Base-by-base conservation (phyloP, 1,284 basidiomycete species). In the Leccinum cinnamomeum region DNA sequence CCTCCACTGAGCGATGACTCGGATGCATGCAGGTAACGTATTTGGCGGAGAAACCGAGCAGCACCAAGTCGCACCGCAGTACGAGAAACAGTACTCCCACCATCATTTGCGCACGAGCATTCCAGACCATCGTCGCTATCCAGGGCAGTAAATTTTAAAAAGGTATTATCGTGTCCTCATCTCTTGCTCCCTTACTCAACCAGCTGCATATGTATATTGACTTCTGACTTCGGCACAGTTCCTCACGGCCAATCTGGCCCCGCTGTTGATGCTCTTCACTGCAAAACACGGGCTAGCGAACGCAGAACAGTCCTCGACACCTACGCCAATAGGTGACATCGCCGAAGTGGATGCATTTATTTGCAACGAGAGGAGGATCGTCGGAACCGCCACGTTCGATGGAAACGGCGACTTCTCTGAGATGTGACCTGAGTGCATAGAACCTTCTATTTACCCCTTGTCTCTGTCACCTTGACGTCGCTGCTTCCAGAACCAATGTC, bases 321-420 rank as follows among this genome's bases (percentile, higher is more conserved):
- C 35, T 99, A 98, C 76, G 97, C 97, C 53, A 99, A 99, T 97
- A 16, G 95, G 95, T 64, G 96, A 99, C 69, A 89, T 95, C 14
- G 79, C 86, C 1, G 87, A 94, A 10, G 85, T 99, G 1, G 95
- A 98, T 70, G 87, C 83, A 61, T 99, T 99, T 76, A 93, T 98
- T 79, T 94, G 92, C 75, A 89, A 91, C 1, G 92, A 94, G 72
- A 86, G 90, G 2, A 72, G 78, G 30, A 77, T 71, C 6, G 67
- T 69, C 2, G 68, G 67, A 5, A 60, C 59, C 8, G 61, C 61
- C 23, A 60, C 57, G 2, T 67, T 70, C 20, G 70, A 68, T 48
- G 62, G 33, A 35, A 35, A 35, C 11, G 11, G 33, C 5, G 30
- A 97, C 79, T 48, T 84, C 83, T 58, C 92, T 80, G 50, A 99